Conservation (phyloP, 164 flowering plant genomes). For the Liriodendron chinense region DNA sequence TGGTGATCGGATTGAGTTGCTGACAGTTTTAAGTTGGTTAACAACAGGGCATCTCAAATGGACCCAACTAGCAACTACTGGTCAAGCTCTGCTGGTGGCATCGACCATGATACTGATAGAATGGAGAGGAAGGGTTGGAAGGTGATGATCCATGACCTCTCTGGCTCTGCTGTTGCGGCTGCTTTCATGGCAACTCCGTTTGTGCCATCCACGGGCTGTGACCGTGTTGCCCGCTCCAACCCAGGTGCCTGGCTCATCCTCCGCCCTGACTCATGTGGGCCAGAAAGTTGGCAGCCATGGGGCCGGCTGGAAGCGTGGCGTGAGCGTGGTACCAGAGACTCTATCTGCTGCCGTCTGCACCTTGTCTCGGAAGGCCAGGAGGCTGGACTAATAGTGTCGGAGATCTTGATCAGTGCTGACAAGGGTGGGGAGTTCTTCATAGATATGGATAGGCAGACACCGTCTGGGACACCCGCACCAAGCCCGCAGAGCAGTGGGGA, state of each 20-base stretch:
- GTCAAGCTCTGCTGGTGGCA: constrained; percentile 36
- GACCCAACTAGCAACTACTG: constrained; percentile 60
- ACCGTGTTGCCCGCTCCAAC: constrained; percentile 87
- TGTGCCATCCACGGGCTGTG: constrained; percentile 86
- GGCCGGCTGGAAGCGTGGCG: constrained; percentile 98
- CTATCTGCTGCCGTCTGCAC: constrained; percentile 67
- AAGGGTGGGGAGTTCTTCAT: constrained; percentile 84
- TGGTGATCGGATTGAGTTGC: not conserved
- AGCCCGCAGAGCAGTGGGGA: constrained; percentile 90
- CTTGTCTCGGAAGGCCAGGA: constrained; percentile 61
- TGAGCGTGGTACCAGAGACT: constrained; percentile 62
- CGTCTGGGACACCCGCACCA: constrained; percentile 49
- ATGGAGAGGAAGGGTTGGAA: constrained; percentile 91
- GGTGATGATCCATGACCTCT: constrained; percentile 87
- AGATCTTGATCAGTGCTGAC: constrained; percentile 62
- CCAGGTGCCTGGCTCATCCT: constrained; percentile 95
- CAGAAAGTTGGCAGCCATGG: constrained; percentile 94
- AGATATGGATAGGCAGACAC: constrained; percentile 62
- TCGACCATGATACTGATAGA: constrained; percentile 49
- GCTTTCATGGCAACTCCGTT: constrained; percentile 95
- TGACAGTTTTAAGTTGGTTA: not conserved
- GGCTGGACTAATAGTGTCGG: constrained; percentile 65
- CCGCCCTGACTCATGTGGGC: constrained; percentile 54
- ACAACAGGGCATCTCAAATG: constrained; percentile 53
- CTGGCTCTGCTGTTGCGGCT: constrained; percentile 92